Base-by-base conservation (phyloP, 1,284 basidiomycete genomes). In the Apiotrichum akiyoshidainum region DNA sequence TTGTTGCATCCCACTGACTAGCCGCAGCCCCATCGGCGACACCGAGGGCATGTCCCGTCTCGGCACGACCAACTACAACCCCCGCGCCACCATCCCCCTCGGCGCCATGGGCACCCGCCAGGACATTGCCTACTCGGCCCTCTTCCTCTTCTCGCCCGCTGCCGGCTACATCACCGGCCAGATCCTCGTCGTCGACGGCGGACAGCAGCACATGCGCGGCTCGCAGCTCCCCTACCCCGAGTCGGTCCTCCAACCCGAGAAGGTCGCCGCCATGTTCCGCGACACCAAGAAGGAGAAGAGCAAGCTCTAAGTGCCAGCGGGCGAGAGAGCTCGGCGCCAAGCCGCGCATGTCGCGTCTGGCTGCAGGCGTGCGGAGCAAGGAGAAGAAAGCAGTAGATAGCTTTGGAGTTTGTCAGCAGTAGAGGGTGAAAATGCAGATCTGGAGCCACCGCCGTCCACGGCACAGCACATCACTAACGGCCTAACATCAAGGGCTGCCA, bases 71-170 rank as follows among this genome's bases (percentile, higher is more conserved):
- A 74, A 78, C 49, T 72, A 60, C 41, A 74, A 77, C 12, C 68
- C 65, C 22, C 46, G 56, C 46, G 59, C 61, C 4, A 57, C 63
- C 34, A 81, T 81, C 53, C 87, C 88, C 2, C 78, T 85, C 2
- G 88, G 88, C 33, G 83, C 89, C 34, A 67, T 82, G 58, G 91
- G 91, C 21, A 79, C 84, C 59, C 77, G 85, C 49, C 69, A 83
- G 55, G 93, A 99, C 72, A 81, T 94, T 61, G 91, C 86, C 2
- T 89, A 90, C 70, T 83, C 87, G 3, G 82, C 87, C 0, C 81
- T 94, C 2, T 98, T 90, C 79, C 81, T 99, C 45, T 94, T 97
- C 80, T 92, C 90, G 63, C 85, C 87, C 48, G 92, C 92, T 0
- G 92, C 91, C 2, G 81, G 81, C 17, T 94, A 84, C 76, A 84